phyloP scores from a whole-genome alignment of 2,329 filamentous ascomycete genomes.

The Fusarium pseudocircinatum region DNA sequence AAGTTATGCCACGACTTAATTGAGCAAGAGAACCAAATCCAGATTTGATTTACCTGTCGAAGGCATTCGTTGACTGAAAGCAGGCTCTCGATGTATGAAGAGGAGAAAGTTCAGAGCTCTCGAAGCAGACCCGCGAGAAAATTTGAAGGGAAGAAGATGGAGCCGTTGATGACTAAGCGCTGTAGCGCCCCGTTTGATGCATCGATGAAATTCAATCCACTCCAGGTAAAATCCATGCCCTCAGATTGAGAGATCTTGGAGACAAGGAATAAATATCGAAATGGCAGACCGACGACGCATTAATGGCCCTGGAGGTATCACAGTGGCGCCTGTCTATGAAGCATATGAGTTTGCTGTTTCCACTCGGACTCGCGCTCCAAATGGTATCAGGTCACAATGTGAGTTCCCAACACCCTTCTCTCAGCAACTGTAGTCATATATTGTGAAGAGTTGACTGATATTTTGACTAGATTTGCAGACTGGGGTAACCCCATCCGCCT shows the following conservation, averaged over 20 bases:
- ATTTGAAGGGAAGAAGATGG: constrained; percentile 34
- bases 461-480: constrained; percentile 79
- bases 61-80: background rate
- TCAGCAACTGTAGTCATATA: background rate
- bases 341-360: constrained; percentile 55
- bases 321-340: constrained; percentile 77
- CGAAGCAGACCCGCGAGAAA: constrained; percentile 19
- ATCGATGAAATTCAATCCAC: constrained; percentile 20
- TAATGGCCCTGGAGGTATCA: constrained; percentile 85
- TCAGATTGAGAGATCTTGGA: background rate
- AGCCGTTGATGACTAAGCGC: constrained; percentile 34
- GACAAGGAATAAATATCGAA: constrained; percentile 2
- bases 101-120: constrained; percentile 17
- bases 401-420: constrained; percentile 48
- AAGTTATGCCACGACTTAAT: background rate
- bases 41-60: background rate
- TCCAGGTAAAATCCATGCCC: constrained; percentile 33
- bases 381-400: constrained; percentile 89
- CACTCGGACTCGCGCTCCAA: constrained; percentile 67
- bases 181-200: constrained; percentile 21
- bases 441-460: constrained; percentile 28
- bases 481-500: constrained; percentile 90
- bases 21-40: background rate
- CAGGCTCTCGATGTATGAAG: constrained; percentile 22
- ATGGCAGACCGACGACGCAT: constrained; percentile 90